Evolutionary conservation across 2,329 filamentous ascomycete genomes (phyloP), one percentile per base, ranked within the genome.

Genomic region (Fusarium sp.): DNA sequence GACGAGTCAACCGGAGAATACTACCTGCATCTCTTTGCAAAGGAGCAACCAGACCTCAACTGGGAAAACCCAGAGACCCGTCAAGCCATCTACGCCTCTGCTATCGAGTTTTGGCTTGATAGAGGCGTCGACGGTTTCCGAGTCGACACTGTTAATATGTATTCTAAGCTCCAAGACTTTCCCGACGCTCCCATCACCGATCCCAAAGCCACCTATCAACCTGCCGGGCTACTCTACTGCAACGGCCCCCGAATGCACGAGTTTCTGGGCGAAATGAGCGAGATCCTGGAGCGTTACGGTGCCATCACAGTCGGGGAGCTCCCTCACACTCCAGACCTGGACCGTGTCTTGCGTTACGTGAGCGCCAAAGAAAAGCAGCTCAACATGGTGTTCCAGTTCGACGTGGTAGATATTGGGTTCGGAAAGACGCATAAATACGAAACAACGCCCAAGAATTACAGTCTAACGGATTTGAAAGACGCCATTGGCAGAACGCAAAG

Each of bases 31-130:
- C 81, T 95, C 10, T 96, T 92, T 73, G 87, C 88, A 7, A 84
- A 83, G 6, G 86, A 91, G 64, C 91, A 94, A 73, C 91, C 92
- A 0, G 92, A 95, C 68, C 81, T 95, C n/a, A 95, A 95, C 76
- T 95, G 91, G 91, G 90, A 93, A 70, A 90, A 89, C 54, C 80
- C 81, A 0, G 85, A 84, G 9, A 85, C 90, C 0, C 84, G 91
- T 13, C 78, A 85, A 41, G 91, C 90, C 2, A 87, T 93, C 7
- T 90, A 92, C 73, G 81, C 88, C 31, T 83, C 85, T 13, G 83
- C 89, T 6, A 90, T 93, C 84, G 83, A 85, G 28, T 95, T 93
- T 73, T 95, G 92, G 92, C 83, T 95, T 1, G 79, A 91, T 44
- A 84, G 85, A 29, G 91, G 91, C 3, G 87, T 91, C 0, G 85